Percentiles rank a stretch among this genome's conserved stretches.
Evolutionary conservation across 805 yeast genomes (phyloP).

Genomic region (Metschnikowia anglica): DNA sequence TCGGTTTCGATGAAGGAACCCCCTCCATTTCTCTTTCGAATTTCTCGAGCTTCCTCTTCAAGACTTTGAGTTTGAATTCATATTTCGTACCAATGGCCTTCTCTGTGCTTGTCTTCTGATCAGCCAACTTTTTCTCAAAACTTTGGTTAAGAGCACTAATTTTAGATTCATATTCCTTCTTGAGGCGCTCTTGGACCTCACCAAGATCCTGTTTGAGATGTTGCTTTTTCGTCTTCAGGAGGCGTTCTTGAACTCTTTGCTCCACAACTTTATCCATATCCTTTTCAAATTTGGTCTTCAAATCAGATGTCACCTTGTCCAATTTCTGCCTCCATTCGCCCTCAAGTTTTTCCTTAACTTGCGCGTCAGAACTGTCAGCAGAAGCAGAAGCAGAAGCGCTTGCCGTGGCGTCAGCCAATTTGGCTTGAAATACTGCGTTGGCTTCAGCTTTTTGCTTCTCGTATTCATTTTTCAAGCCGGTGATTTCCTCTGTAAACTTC

Average conservation of each 20-base stretch:
- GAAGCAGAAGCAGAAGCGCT: not conserved
- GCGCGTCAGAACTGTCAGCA: constrained; percentile 6
- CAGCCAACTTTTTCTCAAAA: constrained; percentile 21
- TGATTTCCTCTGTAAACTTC: constrained; percentile 14
- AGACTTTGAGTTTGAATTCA: constrained; percentile 56
- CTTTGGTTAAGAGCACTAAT: constrained; percentile 24
- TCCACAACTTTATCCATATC: constrained; percentile 22
- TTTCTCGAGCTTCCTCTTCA: constrained; percentile 53
- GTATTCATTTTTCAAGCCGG: constrained; percentile 29
- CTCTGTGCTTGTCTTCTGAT: constrained; percentile 40
- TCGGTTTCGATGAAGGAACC: not conserved
- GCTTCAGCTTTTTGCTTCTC: constrained; percentile 28
- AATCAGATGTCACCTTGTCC: constrained; percentile 20
- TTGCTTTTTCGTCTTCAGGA: constrained; percentile 1
- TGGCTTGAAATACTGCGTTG: constrained; percentile 19
- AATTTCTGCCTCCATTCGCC: constrained; percentile 24
- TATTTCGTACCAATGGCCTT: constrained; percentile 55
- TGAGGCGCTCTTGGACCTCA: constrained; percentile 22
- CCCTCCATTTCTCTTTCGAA: constrained; percentile 30
- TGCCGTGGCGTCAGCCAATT: constrained; percentile 22
- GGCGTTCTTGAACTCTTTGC: constrained; percentile 22
- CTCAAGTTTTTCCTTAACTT: constrained; percentile 27
- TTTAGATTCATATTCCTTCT: constrained; percentile 22
- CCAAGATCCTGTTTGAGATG: constrained; percentile 3
- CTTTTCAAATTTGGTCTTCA: constrained; percentile 38